Base-by-base conservation (phyloP, 2,329 filamentous ascomycete species). In the Arthrobotrys pseudoclavata region DNA sequence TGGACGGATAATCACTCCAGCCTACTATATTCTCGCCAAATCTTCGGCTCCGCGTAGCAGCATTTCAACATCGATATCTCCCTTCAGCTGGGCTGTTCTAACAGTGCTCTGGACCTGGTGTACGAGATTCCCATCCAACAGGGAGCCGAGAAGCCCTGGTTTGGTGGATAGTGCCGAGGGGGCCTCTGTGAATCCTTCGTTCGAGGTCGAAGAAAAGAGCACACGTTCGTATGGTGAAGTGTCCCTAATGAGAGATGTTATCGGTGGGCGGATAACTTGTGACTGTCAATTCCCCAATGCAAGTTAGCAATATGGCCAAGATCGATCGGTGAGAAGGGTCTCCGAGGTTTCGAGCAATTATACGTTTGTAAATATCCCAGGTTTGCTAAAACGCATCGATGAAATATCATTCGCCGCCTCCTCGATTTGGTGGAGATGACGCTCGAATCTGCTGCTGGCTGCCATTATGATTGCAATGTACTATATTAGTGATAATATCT, bases 301-400 rank as follows among this genome's bases (percentile, higher is more conserved):
- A 13, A 26, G 47, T 68, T 20, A 55, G 50, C 20, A 10, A 24
- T 22, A 20, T 20, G n/a, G 13, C 34, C 34, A 13, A 40, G 4
- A 40, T 13, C 10, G 10, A 7, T 29, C 7, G 29, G 3, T 7
- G 29, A 29, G 29, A 7, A 3, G 3, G 10, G 34, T 2, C 34
- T 9, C 34, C 34, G 34, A 37, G 34, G 34, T 2, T 9, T 37
- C 10, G 34, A 37, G 10, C 2, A n/a, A 2, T 18, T 24, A 22
- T 62, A 77, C 74, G n/a, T 77, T 77, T 62, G 74, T 77, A 60
- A 77, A 77, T 31, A 34, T 77, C 4, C 74, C 74, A 3, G 74
- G 74, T 15, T 52, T 45, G 62, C 74, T 77, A 47, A 77, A 77
- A 7, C 20, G 50, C 74, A 77, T 77, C 18, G 74, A 61, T 2